Conservation (phyloP, 2,329 filamentous ascomycete species). For the Madurella fahalii region DNA sequence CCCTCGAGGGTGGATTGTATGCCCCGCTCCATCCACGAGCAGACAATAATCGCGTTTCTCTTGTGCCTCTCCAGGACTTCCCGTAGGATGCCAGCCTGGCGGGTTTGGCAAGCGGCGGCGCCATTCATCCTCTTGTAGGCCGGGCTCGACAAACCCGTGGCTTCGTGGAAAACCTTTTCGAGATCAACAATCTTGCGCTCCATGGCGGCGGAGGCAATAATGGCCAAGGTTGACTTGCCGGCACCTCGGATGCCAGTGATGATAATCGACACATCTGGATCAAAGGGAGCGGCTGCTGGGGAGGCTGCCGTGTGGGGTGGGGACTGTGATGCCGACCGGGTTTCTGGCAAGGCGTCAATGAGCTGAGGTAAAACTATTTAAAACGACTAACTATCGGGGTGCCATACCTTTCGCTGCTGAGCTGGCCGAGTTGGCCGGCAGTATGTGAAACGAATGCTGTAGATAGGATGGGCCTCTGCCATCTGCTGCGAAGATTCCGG, state of each 20-base stretch:
- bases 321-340: conserved; percentile 18
- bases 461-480: neutral
- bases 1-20: conserved; percentile 58
- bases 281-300: conserved; percentile 40
- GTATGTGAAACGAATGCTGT: neutral
- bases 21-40: conserved; percentile 64
- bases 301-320: conserved; percentile 8
- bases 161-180: conserved; percentile 63
- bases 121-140: conserved; percentile 62
- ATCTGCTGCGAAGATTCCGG: conserved; percentile 5
- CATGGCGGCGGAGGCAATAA: conserved; percentile 70
- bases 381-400: too few species aligned
- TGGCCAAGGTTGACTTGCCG: conserved; percentile 70
- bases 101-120: conserved; percentile 56
- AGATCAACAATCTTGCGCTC: conserved; percentile 65
- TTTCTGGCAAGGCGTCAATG: conserved; percentile 15
- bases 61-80: conserved; percentile 56
- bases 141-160: conserved; percentile 57
- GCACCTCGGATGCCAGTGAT: conserved; percentile 69
- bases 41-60: conserved; percentile 64
- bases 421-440: neutral
- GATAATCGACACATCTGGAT: conserved; percentile 64
- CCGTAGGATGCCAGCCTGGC: conserved; percentile 59
- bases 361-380: neutral
- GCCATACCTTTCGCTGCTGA: conserved; percentile 9